Base-by-base conservation (phyloP, 1,284 basidiomycete genomes). In the Coniophora puteana region DNA sequence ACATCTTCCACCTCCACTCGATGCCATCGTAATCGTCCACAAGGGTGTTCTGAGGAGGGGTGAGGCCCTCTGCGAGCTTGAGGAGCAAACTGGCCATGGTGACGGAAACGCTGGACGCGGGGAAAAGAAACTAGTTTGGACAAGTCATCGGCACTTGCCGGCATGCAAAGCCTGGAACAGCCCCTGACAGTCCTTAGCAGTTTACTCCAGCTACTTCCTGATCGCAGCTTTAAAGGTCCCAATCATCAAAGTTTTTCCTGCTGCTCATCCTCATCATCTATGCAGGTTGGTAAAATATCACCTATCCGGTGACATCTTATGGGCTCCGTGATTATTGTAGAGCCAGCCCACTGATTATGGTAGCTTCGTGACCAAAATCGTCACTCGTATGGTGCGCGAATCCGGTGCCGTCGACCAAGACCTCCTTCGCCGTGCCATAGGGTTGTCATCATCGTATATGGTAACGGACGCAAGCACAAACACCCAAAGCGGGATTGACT, bases 361-460 rank as follows among this genome's bases (percentile, higher is more conserved):
- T 7, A 62, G 69, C 8, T 78, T 81, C 51, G 79, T 86, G 31
- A 59, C 80, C 32, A 60, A 69, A 31, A 66, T 72, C 12, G 62
- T 87, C 25, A 67, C 70, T 18, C 69, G 65, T 25, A 78, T 74
- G 63, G 77, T 68, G 3, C 66, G 65, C 40, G 59, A 66, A 35
- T 58, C 66, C 10, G 65, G 65, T 5, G 50, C 61, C 4, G 71
- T 88, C 24, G 76, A 86, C 62, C 85, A 89, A 58, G 55, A 54
- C n/a, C 54, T 74, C 21, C 66, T 89, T 23, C 75, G 82, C 40
- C 72, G 73, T 25, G 82, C 76, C 49, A 67, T 89, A 34, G 72
- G 69, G 5, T 72, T 89, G 23, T 73, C 86, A 8, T 82, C 86
- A 1, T 86, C 86, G 5, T 89, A 81, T 56, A 74, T 89, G 31